Conservation (phyloP, 192 early-diverging fungal genomes). For the Coemansia sp. region DNA sequence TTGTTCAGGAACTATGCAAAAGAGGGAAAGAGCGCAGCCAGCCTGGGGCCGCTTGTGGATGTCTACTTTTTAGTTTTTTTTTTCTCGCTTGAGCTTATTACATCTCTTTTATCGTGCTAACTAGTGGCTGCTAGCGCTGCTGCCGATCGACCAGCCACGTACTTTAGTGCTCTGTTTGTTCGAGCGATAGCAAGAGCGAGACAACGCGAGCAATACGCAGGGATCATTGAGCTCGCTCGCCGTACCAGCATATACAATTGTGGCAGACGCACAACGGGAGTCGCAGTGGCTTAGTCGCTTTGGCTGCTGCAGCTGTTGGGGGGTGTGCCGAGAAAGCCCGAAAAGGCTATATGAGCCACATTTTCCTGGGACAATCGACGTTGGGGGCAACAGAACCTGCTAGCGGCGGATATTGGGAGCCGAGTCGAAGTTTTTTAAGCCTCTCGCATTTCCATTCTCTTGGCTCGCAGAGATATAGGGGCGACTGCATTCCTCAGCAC, state of each 20-base stretch:
- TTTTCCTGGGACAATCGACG: not conserved
- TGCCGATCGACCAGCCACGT: conserved; percentile 4
- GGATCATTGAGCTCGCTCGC: conserved; percentile 1
- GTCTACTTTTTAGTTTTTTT: not conserved
- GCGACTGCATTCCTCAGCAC: not conserved
- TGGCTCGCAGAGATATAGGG: not conserved
- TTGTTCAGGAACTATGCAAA: not conserved
- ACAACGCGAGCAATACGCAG: not conserved
- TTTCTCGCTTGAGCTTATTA: not conserved
- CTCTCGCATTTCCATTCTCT: not conserved
- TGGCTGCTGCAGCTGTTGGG: not conserved
- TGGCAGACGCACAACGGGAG: not conserved
- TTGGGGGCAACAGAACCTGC: not conserved
- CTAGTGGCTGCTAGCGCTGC: not conserved
- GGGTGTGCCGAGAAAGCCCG: not conserved
- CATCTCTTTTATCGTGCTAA: not conserved
- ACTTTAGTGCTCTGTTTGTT: not conserved
- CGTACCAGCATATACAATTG: not conserved
- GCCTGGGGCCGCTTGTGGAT: not conserved
- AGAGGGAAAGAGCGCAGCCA: not conserved
- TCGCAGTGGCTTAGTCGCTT: not conserved
- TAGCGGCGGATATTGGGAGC: not conserved
- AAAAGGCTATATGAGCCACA: not conserved
- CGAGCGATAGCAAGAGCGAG: not conserved
- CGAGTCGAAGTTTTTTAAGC: not conserved